Percentiles rank a stretch among this genome's conserved stretches.
Conservation (phyloP, 805 yeast species). For the Jamesozyma spencerorum region DNA sequence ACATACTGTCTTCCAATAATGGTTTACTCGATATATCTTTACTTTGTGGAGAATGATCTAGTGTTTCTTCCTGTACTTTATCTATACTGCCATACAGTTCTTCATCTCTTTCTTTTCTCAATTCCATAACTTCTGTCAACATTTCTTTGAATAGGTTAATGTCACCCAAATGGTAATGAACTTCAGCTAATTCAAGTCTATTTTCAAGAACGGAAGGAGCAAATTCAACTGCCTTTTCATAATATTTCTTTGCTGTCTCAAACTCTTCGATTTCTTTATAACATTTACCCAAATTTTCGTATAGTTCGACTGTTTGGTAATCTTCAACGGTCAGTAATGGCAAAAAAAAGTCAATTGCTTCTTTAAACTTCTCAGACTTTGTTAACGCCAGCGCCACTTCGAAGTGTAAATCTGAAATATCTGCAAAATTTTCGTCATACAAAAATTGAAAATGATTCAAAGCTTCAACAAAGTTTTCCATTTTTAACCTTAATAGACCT, state of each 20-base stretch:
- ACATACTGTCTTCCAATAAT: conserved; percentile 26
- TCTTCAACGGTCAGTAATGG: conserved; percentile 51
- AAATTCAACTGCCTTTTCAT: conserved; percentile 43
- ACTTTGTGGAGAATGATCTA: background rate
- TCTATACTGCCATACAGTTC: conserved; percentile 13
- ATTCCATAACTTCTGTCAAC: conserved; percentile 44
- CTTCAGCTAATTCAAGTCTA: conserved; percentile 73
- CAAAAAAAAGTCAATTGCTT: conserved; percentile 59
- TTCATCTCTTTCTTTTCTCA: conserved; percentile 27
- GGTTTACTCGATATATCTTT: conserved; percentile 22
- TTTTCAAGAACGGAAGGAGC: conserved; percentile 63
- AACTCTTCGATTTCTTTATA: conserved; percentile 64
- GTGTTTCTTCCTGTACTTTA: conserved; percentile 1
- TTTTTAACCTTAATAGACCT: conserved; percentile 61
- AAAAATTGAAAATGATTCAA: conserved; percentile 55
- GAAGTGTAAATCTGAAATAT: conserved; percentile 60
- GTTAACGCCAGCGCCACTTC: conserved; percentile 73
- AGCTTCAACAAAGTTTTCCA: conserved; percentile 62
- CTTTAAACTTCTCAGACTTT: conserved; percentile 57
- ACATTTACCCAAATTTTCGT: conserved; percentile 61
- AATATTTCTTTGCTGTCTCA: conserved; percentile 52
- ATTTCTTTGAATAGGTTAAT: conserved; percentile 46
- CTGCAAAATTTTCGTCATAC: conserved; percentile 46
- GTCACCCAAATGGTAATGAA: conserved; percentile 58
- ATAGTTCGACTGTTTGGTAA: conserved; percentile 39